A percentile compares a stretch with the other conserved stretches of the same genome.
Conservation (phyloP, 352 stramenopile genomes). For the Phytopythium montanum region DNA sequence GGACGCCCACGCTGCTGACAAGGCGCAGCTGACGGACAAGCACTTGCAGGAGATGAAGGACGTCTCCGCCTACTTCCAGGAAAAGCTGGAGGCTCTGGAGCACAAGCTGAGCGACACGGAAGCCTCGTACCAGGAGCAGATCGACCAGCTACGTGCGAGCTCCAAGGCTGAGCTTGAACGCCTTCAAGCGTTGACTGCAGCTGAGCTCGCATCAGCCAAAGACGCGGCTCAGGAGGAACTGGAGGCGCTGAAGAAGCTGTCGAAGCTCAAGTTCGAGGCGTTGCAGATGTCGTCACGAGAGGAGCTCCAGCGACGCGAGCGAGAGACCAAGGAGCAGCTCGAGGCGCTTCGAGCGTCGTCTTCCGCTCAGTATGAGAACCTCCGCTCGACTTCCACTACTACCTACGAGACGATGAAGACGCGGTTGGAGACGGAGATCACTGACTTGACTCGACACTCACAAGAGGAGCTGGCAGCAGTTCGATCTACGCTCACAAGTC, state of each 20-base stretch:
- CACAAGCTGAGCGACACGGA: constrained; percentile 23
- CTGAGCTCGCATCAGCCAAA: constrained; percentile 17
- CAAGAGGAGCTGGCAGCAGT: constrained; percentile 12
- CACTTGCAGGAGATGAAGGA: constrained; percentile 24
- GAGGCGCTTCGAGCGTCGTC: constrained; percentile 12
- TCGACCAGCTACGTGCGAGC: constrained; percentile 28
- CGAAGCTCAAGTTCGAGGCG: constrained; percentile 10
- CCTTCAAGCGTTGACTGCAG: constrained; percentile 17
- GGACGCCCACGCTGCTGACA: constrained; percentile 31
- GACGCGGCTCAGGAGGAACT: constrained; percentile 19
- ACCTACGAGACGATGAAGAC: constrained; percentile 23
- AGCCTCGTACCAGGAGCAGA: constrained; percentile 25
- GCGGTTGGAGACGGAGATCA: constrained; percentile 17
- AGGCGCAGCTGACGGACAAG: constrained; percentile 16
- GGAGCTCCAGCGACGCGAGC: constrained; percentile 15
- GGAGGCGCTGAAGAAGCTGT: constrained; percentile 14
- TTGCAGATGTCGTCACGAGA: constrained; percentile 18
- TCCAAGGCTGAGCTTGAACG: constrained; percentile 18
- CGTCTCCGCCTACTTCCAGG: constrained; percentile 21
- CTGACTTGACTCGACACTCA: constrained; percentile 16
- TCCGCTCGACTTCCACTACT: constrained; percentile 10
- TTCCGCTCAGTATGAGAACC: constrained; percentile 1
- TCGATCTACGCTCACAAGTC: constrained; percentile 10
- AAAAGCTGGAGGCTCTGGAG: constrained; percentile 27
- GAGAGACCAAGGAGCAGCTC: constrained; percentile 17